Conservation (phyloP, 768 basidiomycete genomes). For the Mycena venus region DNA sequence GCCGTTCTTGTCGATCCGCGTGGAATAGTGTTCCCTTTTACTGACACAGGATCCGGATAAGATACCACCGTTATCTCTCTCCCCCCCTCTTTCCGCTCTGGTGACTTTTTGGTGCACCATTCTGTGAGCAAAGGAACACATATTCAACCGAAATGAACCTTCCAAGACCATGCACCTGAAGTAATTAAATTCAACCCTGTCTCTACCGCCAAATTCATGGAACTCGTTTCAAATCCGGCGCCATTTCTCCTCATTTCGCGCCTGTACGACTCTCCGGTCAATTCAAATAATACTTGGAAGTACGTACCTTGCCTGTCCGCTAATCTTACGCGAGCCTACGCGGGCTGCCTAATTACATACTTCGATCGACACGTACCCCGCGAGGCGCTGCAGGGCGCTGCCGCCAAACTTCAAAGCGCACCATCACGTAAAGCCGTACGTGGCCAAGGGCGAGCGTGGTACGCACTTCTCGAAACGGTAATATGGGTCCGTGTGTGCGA, state of each 20-base stretch:
- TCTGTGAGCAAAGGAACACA: background rate
- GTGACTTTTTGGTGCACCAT: background rate
- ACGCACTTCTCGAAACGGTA: background rate
- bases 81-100: background rate
- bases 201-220: no score
- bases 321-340: background rate
- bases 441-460: background rate
- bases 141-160: background rate
- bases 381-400: background rate
- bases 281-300: no score
- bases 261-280: no score
- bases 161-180: background rate
- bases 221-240: no score
- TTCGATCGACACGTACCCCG: no score
- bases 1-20: background rate
- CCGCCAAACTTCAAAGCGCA: background rate
- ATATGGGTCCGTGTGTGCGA: conserved; percentile 10
- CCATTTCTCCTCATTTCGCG: no score
- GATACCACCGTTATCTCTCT: background rate
- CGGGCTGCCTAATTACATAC: background rate
- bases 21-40: background rate
- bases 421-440: background rate
- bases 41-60: background rate
- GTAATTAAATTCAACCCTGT: background rate
- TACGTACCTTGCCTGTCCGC: no score